Evolutionary conservation across 169 alveolate species (phyloP).

Genomic region (Prorocentrum cordatum): DNA sequence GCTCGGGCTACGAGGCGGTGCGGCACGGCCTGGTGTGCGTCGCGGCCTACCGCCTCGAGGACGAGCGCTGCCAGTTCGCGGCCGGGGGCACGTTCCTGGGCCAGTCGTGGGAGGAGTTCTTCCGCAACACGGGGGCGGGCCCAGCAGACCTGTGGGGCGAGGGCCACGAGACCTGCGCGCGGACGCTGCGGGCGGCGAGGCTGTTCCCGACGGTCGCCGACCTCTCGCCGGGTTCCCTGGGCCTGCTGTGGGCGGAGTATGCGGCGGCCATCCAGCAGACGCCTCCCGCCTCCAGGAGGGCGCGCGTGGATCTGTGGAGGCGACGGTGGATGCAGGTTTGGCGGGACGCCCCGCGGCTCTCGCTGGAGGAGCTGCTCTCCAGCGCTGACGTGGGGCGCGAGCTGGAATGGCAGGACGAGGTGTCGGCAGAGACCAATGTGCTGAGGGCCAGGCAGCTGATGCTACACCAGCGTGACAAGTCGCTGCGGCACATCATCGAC

Average conservation of each 20-base stretch:
- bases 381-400: not conserved
- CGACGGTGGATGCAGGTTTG: not conserved
- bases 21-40: not conserved
- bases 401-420: not conserved
- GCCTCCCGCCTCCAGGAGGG: not conserved
- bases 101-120: not conserved
- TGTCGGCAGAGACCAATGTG: not conserved
- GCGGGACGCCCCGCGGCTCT: not conserved
- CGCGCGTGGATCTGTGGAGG: not conserved
- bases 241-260: too few relatives aligned
- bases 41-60: not conserved
- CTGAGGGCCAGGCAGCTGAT: not conserved
- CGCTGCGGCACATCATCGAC: not conserved
- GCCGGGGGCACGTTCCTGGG: not conserved
- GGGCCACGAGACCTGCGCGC: not conserved
- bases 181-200: not conserved
- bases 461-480: not conserved
- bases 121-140: not conserved
- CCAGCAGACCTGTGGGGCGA: not conserved
- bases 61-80: not conserved
- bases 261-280: not conserved
- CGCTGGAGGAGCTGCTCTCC: not conserved
- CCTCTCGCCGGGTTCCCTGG: not conserved
- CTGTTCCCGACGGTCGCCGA: not conserved
- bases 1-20: not conserved